Evolutionary conservation across 2,329 filamentous ascomycete genomes (phyloP).

Genomic region (Alternaria sp.): DNA sequence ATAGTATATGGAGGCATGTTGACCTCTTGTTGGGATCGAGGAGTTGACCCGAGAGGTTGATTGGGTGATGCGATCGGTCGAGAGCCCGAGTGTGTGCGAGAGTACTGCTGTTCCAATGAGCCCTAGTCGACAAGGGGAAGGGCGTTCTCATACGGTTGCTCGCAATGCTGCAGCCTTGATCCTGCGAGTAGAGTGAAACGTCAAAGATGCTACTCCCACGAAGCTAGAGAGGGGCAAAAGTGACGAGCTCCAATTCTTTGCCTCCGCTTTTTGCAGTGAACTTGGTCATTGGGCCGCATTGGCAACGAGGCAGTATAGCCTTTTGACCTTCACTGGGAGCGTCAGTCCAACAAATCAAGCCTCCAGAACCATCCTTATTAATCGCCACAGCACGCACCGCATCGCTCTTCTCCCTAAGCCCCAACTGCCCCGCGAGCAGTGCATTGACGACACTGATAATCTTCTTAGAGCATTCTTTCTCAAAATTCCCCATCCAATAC

Average conservation of each 20-base stretch:
- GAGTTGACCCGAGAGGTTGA: rapidly evolving
- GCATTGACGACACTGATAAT: neutral
- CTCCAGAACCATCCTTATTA: neutral
- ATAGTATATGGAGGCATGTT: neutral
- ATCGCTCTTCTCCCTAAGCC: neutral
- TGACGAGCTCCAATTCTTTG: neutral
- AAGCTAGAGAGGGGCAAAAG: neutral
- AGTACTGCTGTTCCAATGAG: no score
- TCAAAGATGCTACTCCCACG: rapidly evolving
- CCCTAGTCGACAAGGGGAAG: no score
- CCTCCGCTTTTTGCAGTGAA: neutral
- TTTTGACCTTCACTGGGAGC: neutral
- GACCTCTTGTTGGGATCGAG: neutral
- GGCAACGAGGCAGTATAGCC: neutral
- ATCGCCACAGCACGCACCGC: neutral
- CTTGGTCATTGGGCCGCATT: neutral
- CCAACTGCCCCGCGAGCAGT: neutral
- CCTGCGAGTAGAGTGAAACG: neutral
- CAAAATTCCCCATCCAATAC: neutral
- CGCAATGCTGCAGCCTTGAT: neutral
- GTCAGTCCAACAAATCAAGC: neutral
- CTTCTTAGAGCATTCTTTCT: neutral
- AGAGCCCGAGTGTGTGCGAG: rapidly evolving
- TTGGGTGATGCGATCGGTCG: neutral
- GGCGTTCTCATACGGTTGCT: no score